phyloP scores from a whole-genome alignment of 345 rosid genomes.

The Eucalyptus sp. region DNA sequence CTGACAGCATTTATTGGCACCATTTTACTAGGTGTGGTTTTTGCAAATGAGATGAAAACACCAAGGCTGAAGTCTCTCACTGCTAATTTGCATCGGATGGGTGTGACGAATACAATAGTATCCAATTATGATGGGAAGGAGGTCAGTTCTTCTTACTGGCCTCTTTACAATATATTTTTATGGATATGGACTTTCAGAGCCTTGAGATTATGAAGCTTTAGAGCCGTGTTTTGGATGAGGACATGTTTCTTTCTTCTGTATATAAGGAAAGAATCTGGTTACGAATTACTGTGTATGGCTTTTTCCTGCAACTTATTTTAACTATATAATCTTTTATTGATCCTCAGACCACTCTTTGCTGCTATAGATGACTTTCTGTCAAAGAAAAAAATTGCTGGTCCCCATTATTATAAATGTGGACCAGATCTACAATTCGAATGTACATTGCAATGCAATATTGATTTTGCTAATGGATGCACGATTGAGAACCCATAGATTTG shows the following conservation, averaged over 20 bases:
- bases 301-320: neutral
- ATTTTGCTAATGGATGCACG: neutral
- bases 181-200: neutral
- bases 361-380: neutral
- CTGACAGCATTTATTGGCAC: neutral
- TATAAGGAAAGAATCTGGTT: neutral
- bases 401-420: neutral
- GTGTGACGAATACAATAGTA: constrained; percentile 84
- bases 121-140: constrained; percentile 96
- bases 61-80: constrained; percentile 79
- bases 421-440: neutral
- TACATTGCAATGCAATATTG: neutral
- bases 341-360: neutral
- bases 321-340: neutral
- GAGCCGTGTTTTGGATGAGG: neutral
- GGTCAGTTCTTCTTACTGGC: constrained; percentile 27
- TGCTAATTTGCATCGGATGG: constrained; percentile 93
- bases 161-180: neutral
- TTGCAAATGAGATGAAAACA: constrained; percentile 87
- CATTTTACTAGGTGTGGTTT: constrained; percentile 49
- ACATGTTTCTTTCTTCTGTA: neutral
- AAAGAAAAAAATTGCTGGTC: neutral
- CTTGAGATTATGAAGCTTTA: neutral
- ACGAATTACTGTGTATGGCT: neutral
- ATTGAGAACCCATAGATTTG: neutral